A percentile compares a stretch with the other conserved stretches of the same genome.
Evolutionary conservation across 2,329 filamentous ascomycete genomes (phyloP).

Genomic region (Aspergillus sp.): DNA sequence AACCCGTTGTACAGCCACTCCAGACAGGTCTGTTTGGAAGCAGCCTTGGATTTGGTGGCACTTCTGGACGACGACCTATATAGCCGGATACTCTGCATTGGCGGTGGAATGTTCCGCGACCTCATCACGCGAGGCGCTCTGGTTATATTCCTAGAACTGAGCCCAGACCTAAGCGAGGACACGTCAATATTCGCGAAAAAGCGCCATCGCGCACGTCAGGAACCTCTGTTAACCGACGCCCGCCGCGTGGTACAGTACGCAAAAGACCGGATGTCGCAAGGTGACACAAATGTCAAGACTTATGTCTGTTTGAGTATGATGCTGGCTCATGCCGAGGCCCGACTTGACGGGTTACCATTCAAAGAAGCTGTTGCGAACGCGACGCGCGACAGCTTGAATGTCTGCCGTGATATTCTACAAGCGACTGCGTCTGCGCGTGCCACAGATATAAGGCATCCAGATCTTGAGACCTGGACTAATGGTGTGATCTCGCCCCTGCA

Average conservation of each 20-base stretch:
- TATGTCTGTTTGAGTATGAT: conserved; percentile 30
- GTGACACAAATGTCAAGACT: conserved; percentile 34
- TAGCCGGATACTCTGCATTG: conserved; percentile 21
- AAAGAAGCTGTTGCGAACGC: conserved; percentile 7
- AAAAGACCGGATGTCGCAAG: conserved; percentile 24
- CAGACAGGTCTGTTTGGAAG: conserved; percentile 25
- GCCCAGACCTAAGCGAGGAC: conserved; percentile 7
- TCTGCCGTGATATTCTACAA: conserved; percentile 6
- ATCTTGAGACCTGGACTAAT: neutral
- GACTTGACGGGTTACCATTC: conserved; percentile 5
- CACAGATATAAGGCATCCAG: neutral
- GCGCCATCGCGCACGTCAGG: conserved; percentile 11
- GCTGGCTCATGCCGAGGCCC: conserved; percentile 22
- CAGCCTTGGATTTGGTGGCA: conserved; percentile 25
- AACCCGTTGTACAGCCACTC: conserved; percentile 28
- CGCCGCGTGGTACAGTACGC: conserved; percentile 22
- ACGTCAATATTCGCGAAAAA: conserved; percentile 12
- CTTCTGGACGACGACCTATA: conserved; percentile 26
- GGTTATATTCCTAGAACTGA: conserved; percentile 21
- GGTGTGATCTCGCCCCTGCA: neutral
- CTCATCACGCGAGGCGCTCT: conserved; percentile 24
- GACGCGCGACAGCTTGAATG: neutral
- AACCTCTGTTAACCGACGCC: conserved; percentile 19
- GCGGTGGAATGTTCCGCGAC: conserved; percentile 32
- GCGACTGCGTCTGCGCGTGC: neutral